Conservation (phyloP, 208 protist species). For the Acanthamoeba lenticulata region DNA sequence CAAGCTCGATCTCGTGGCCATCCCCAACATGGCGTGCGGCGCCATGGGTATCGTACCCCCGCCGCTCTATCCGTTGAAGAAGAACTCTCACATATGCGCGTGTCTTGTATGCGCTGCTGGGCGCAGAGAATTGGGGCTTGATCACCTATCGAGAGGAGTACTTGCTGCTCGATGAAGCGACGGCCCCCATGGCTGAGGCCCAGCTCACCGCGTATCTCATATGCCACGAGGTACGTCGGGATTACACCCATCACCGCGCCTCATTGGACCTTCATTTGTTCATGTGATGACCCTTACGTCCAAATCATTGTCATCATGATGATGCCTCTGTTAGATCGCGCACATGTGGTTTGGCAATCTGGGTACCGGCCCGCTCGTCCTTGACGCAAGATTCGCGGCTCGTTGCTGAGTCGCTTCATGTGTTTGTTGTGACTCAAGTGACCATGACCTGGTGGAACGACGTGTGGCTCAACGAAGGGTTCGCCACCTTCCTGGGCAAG, state of each 20-base stretch:
- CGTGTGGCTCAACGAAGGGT: constrained; percentile 99
- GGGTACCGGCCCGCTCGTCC: constrained; percentile 51
- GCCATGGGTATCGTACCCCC: constrained; percentile 97
- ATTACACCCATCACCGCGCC: neutral
- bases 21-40: constrained; percentile 89
- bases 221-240: constrained; percentile 92
- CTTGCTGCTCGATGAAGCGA: constrained; percentile 81
- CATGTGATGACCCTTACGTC: constrained; percentile 39
- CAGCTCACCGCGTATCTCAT: constrained; percentile 92
- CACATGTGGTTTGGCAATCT: constrained; percentile 95
- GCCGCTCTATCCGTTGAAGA: neutral
- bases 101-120: neutral
- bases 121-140: constrained; percentile 94
- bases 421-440: constrained; percentile 95
- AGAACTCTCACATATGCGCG: neutral
- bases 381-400: constrained; percentile 42
- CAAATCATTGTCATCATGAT: neutral
- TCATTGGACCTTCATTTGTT: neutral
- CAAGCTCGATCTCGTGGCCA: constrained; percentile 96
- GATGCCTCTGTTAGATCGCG: constrained; percentile 88
- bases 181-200: constrained; percentile 77
- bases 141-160: constrained; percentile 93
- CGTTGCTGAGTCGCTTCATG: neutral
- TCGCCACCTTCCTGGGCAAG: constrained; percentile 94
- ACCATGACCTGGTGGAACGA: constrained; percentile 98